Conservation (phyloP, 257 asterid genomes). For the Primulina tabacum region DNA sequence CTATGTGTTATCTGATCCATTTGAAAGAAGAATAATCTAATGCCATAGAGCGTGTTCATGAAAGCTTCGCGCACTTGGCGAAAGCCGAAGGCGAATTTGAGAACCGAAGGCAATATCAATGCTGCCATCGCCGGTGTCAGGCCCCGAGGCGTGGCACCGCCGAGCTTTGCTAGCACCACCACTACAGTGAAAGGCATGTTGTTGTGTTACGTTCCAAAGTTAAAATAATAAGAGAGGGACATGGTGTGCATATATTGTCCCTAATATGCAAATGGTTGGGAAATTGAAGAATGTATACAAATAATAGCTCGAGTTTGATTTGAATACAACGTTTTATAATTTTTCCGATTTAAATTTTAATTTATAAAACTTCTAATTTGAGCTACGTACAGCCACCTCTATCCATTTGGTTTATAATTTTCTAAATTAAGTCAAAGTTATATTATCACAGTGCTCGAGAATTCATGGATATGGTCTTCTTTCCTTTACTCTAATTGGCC, state of each 20-base stretch:
- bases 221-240: too few species aligned
- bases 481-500: background rate
- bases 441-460: too few species aligned
- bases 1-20: conserved; percentile 42
- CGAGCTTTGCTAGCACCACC: conserved; percentile 43
- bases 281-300: too few species aligned
- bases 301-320: background rate
- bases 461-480: background rate
- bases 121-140: conserved; percentile 34
- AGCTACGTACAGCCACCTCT: background rate
- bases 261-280: background rate
- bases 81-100: conserved; percentile 43
- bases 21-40: conserved; percentile 55
- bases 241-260: background rate
- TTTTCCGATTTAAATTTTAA: background rate
- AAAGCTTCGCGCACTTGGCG: conserved; percentile 40
- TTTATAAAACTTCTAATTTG: too few species aligned
- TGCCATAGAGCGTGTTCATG: conserved; percentile 21
- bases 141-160: conserved; percentile 21
- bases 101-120: conserved; percentile 49
- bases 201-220: too few species aligned
- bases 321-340: background rate
- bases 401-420: background rate
- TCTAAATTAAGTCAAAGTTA: background rate
- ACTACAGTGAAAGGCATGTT: conserved; percentile 40